Conservation (phyloP, 305 asterid genomes). For the Ilex paraguariensis region DNA sequence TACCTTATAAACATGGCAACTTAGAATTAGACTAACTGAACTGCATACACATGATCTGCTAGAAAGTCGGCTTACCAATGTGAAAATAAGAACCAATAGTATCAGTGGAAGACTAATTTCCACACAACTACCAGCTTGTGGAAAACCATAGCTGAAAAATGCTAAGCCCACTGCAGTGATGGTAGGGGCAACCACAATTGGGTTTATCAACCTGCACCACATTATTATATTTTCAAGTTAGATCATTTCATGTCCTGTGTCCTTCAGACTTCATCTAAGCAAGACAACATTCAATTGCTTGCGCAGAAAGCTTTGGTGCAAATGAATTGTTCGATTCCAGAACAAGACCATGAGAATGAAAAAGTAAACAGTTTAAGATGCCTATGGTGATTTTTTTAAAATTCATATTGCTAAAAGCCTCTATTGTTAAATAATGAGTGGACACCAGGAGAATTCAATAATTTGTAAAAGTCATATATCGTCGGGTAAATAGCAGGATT, state of each 20-base stretch:
- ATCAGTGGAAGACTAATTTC: conserved; percentile 93
- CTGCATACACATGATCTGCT: background rate
- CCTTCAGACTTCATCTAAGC: too few species aligned
- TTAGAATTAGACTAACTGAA: background rate
- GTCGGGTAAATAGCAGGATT: too few species aligned
- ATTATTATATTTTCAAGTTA: conserved; percentile 8
- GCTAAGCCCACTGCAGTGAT: conserved; percentile 88
- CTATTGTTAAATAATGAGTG: too few species aligned
- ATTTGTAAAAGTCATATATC: too few species aligned
- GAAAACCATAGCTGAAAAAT: conserved; percentile 91
- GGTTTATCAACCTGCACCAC: conserved; percentile 74
- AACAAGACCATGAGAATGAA: too few species aligned
- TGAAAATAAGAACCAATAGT: conserved; percentile 73
- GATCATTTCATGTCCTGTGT: background rate
- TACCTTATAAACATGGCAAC: too few species aligned
- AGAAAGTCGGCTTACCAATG: conserved; percentile 62
- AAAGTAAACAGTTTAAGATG: too few species aligned
- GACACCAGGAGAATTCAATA: too few species aligned
- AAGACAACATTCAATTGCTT: background rate
- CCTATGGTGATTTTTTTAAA: too few species aligned
- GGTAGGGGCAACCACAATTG: conserved; percentile 95
- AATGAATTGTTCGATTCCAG: background rate
- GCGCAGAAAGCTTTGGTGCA: background rate
- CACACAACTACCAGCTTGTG: conserved; percentile 94
- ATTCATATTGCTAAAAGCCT: too few species aligned